phyloP scores from a whole-genome alignment of 2,329 filamentous ascomycete species.

The Tolypocladium paradoxum region DNA sequence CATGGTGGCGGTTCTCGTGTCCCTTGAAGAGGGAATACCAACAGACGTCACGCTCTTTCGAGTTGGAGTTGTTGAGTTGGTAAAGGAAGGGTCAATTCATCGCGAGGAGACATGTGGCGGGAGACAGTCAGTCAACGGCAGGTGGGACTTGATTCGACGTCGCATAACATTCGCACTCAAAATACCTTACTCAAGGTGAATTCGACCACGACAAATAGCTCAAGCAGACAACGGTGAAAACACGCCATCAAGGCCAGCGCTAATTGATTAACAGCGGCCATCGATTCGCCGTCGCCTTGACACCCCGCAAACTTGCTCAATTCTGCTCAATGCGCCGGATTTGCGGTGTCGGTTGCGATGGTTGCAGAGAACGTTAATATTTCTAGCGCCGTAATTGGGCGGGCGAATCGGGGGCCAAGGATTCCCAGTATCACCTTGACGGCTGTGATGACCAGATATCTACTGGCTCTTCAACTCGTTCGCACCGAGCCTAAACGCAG shows the following conservation, averaged over 20 bases:
- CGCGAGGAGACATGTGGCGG: neutral
- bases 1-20: slow-evolving; percentile 8
- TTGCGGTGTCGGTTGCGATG: neutral
- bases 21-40: neutral
- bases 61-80: neutral
- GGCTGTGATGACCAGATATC: no score
- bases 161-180: no score
- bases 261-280: neutral
- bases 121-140: neutral
- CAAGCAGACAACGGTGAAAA: neutral
- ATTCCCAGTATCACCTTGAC: neutral
- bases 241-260: neutral
- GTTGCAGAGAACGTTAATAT: neutral
- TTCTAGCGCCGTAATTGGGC: neutral
- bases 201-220: neutral
- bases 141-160: no score
- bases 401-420: neutral
- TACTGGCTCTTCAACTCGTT: no score
- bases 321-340: slow-evolving; percentile 16
- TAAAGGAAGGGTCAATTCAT: no score
- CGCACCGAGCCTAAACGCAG: neutral
- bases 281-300: neutral
- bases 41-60: neutral
- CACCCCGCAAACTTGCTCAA: slow-evolving; percentile 24
- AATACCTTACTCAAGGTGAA: neutral